These are phyloP conservation scores for Aureobasidium sp. DNA, from an alignment of 2,329 filamentous ascomycete genomes.

Conservation along the genomic window DNA sequence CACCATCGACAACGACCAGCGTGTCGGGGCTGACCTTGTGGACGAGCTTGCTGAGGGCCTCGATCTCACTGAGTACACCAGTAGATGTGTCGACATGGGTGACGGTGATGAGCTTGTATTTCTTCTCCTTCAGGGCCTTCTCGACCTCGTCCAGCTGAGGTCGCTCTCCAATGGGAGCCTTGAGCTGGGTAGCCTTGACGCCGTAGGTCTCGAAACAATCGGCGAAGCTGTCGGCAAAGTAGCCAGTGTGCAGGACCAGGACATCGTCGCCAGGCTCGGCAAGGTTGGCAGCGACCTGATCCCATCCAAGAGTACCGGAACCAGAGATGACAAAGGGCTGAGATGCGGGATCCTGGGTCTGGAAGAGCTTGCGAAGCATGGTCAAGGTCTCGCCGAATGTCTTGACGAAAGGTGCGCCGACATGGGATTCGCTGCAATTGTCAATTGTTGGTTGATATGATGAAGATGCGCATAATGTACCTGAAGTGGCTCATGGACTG, in stretches of 20 bases:
- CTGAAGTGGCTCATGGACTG: conserved; percentile 93
- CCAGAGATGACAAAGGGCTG: conserved; percentile 93
- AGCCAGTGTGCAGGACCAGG: conserved; percentile 89
- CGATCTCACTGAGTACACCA: conserved; percentile 86
- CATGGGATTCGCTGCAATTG: conserved; percentile 74
- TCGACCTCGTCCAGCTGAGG: conserved; percentile 85
- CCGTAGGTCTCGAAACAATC: conserved; percentile 90
- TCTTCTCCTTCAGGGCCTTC: conserved; percentile 77
- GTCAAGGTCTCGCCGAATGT: conserved; percentile 84
- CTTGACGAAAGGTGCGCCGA: conserved; percentile 80
- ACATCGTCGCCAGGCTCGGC: conserved; percentile 84
- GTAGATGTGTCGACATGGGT: conserved; percentile 98
- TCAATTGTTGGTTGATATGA: neutral
- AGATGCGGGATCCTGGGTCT: conserved; percentile 70
- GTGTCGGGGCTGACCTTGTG: conserved; percentile 85
- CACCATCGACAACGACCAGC: conserved; percentile 85
- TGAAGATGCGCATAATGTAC: conserved; percentile 40
- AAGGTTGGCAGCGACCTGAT: conserved; percentile 89
- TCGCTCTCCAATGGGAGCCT: conserved; percentile 78
- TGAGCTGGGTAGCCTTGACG: conserved; percentile 80
- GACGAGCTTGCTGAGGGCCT: conserved; percentile 74
- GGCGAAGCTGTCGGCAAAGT: conserved; percentile 93
- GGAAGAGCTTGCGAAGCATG: conserved; percentile 88
- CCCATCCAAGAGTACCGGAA: conserved; percentile 94
- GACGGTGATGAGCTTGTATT: conserved; percentile 89